Base-by-base conservation (phyloP, 1,139 yeast genomes). In the Blastobotrys ciferrii region DNA sequence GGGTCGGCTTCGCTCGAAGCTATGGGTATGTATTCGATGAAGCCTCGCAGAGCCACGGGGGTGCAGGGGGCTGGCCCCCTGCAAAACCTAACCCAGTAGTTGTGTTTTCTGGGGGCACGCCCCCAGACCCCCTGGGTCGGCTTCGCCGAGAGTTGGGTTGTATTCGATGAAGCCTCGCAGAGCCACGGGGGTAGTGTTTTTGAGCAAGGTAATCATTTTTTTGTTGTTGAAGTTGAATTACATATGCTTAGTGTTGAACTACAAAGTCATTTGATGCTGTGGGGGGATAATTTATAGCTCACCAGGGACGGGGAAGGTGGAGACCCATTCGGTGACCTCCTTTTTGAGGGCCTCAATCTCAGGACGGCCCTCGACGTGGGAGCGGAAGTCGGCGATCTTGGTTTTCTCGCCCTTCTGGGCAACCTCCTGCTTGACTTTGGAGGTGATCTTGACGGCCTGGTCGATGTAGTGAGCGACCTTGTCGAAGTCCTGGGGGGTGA, bases 301-400 rank as follows among this genome's bases (percentile, higher is more conserved):
- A 30, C 62, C 75, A 61, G 98, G 88, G 63, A 92, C 84, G 67
- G 98, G 98, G 81, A 82, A 92, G 63, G 81, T 83, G 64, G 89
- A 89, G 58, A 95, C 95, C 98, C 98, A 92, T 59, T 77, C 78
- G 62, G 83, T 78, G 58, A 92, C 85, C 72, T 92, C 98, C 50
- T 75, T 71, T 76, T 87, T 88, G 62, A 85, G 77, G 45, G 74
- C 71, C 54, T 73, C 72, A 65, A 89, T 74, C 64, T 83, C 91
- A 47, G 78, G 81, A 54, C 82, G 79, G 58, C 85, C 85, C 58
- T 78, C 77, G 60, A 82, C 81, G 53, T 86, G 81, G 59, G 82
- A 81, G 75, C 89, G 89, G 81, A 88, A 92, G 69, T 92, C 98
- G 73, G 87, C 91, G 69, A 92, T 81, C 75, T 84, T 89, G 76